phyloP scores from a whole-genome alignment of 306 rosid genomes.

The Myrica gale region DNA sequence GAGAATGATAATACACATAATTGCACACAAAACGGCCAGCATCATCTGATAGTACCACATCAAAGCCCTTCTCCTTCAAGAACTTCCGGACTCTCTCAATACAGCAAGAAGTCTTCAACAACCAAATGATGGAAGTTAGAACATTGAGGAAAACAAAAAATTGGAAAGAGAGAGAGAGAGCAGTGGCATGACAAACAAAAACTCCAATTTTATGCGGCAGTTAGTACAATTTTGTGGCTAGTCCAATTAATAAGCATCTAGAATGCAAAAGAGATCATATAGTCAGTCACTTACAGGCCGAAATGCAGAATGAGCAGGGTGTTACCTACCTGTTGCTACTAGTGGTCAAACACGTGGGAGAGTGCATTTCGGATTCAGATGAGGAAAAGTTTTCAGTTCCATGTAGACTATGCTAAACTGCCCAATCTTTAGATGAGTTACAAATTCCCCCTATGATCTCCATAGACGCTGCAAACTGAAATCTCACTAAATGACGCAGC shows the following conservation, averaged over 20 bases:
- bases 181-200: slow-evolving; percentile 1
- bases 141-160: not conserved
- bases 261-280: not conserved
- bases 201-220: not conserved
- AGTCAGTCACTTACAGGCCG: not conserved
- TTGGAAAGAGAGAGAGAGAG: not conserved
- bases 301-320: too few species aligned
- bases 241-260: not conserved
- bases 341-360: too few species aligned
- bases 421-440: too few species aligned
- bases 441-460: not conserved
- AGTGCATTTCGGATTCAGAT: too few species aligned
- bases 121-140: slow-evolving; percentile 34
- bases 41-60: slow-evolving; percentile 59
- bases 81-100: slow-evolving; percentile 46
- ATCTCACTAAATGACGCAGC: slow-evolving; percentile 5
- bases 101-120: slow-evolving; percentile 55
- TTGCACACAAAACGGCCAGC: slow-evolving; percentile 93
- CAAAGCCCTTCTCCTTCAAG: slow-evolving; percentile 55
- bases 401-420: too few species aligned
- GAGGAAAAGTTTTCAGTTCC: too few species aligned
- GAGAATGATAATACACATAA: slow-evolving; percentile 81
- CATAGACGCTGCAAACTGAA: not conserved
- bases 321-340: too few species aligned
- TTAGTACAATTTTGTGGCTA: not conserved